Evolutionary conservation across 2,329 filamentous ascomycete species (phyloP), one percentile per base, ranked within the genome.

Genomic region (Aspergillus phoenicis): DNA sequence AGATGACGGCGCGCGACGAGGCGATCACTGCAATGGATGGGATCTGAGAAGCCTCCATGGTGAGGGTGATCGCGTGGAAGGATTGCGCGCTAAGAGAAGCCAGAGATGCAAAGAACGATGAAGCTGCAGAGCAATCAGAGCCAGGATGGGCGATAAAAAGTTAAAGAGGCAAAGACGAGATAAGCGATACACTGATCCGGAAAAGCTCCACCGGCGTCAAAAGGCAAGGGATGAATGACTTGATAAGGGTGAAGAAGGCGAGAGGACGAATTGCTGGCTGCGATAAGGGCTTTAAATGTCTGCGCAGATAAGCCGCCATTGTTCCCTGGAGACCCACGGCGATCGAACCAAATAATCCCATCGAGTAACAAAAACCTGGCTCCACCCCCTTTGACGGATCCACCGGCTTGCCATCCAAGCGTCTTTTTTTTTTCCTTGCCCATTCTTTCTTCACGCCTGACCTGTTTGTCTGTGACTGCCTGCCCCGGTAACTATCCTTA

Each of bases 1-100:
- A 89, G 68, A 98, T 82, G 54, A 98, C 87, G 60, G 91, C 91
- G 69, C 93, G 87, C 26, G 89, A 90, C 1, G 95, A 98, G 60
- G 90, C 90, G 60, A 98, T 84, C 61, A 97, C 91, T 47, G 87
- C 88, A 70, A 93, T 84, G 17, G 82, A 80, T 57, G 80, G 73
- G 54, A 70, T 70, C 17, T 63, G 64, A 38, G 59, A 43, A 58
- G 70, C 38, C 17, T 66, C 61, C 64, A 66, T 66, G 30, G 49
- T 57, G 68, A 56, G 11, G 45, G 47, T 57, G 68, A 56, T 33
- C 20, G 47, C 45, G 41, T 28, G 53, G 45, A n/a, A 55, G 33
- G 57, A 58, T 57, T 51, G 30, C 28, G 6, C 13, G 26, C 59
- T 39, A 43, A 43, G 39, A 63, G 60, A 41, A 11, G 20, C 59